Conservation (phyloP, 306 rosid genomes). For the Lotus japonicus region DNA sequence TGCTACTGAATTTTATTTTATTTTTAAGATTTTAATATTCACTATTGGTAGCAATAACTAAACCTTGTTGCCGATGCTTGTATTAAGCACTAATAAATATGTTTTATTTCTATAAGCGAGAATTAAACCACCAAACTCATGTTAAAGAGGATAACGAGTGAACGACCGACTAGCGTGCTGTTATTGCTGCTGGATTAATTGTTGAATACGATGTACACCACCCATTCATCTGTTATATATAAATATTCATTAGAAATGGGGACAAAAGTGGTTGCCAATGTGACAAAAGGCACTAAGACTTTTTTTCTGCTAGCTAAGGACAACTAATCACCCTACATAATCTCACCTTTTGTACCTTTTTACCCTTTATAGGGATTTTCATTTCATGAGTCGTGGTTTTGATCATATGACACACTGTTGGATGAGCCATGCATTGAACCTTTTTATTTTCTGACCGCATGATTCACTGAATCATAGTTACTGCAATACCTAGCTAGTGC, state of each 20-base stretch:
- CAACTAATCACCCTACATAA: constrained; percentile 26
- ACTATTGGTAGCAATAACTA: no score
- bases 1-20: no score
- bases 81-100: no score
- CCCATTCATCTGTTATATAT: neutral
- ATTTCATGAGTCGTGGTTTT: neutral
- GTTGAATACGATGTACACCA: constrained; percentile 27
- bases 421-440: neutral
- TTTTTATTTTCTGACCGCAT: neutral
- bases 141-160: no score
- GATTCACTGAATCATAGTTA: neutral
- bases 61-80: no score
- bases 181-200: no score
- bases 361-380: constrained; percentile 1
- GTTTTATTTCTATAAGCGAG: no score
- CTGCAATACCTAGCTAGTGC: constrained; percentile 7
- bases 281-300: constrained; percentile 32
- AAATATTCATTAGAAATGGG: constrained; percentile 16
- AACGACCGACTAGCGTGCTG: no score
- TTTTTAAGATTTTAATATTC: no score
- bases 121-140: no score
- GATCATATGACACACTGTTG: neutral
- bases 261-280: constrained; percentile 36
- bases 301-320: constrained; percentile 27
- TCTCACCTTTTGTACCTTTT: constrained; percentile 12